A percentile compares a stretch with the other conserved stretches of the same genome.
Evolutionary conservation across 2,329 filamentous ascomycete genomes (phyloP).

Genomic region (Fusarium circinatum): DNA sequence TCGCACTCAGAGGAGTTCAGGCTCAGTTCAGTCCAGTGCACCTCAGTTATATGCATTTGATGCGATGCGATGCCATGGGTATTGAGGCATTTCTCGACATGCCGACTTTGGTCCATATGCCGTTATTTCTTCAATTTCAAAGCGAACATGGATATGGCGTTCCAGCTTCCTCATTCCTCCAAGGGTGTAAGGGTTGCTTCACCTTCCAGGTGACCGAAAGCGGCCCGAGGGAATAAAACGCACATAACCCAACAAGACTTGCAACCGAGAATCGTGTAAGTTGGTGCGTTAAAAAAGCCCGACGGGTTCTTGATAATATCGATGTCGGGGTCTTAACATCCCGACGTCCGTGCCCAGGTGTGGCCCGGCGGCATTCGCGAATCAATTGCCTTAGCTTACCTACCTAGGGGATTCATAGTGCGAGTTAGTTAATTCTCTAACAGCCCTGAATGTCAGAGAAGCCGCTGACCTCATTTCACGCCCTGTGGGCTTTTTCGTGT

Average conservation of each 20-base stretch:
- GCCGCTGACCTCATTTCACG: constrained; percentile 21
- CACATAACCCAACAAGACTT: not conserved
- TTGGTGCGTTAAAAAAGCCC: constrained; percentile 1
- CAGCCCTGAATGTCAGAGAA: not conserved
- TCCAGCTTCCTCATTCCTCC: not conserved
- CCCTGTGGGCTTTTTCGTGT: not conserved
- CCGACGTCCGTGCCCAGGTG: no score
- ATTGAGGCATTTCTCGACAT: constrained; percentile 39
- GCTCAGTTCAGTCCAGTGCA: not conserved
- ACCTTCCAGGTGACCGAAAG: not conserved
- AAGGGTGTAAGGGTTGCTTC: not conserved
- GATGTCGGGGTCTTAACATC: constrained; percentile 9
- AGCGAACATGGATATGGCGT: constrained; percentile 9
- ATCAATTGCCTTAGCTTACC: no score
- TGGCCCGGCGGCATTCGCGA: no score
- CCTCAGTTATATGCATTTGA: not conserved
- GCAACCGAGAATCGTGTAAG: not conserved
- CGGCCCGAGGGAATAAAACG: constrained; percentile 3
- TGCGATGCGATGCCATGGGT: not conserved
- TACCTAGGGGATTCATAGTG: not conserved
- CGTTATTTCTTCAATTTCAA: constrained; percentile 7
- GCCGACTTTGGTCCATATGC: constrained; percentile 24
- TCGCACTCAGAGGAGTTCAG: not conserved
- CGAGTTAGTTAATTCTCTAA: constrained; percentile 2
- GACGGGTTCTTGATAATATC: constrained; percentile 10